These are phyloP conservation scores for Colletotrichum sansevieriae DNA, from an alignment of 2,329 filamentous ascomycete species.

Conservation along the genomic window DNA sequence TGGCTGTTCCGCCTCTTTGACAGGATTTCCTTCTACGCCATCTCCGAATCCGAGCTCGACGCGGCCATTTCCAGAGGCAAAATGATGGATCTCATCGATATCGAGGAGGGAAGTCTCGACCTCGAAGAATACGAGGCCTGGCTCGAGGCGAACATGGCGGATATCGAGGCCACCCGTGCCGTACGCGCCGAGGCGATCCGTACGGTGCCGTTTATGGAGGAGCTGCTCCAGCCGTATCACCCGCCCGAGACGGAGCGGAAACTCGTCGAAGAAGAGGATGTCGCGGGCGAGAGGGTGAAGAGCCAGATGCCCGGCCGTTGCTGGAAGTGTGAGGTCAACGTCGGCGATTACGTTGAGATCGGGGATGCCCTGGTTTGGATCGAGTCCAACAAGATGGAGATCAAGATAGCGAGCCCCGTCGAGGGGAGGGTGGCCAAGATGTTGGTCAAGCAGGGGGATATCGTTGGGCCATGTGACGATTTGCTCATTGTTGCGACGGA, in stretches of 20 bases:
- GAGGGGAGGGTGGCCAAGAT: slow-evolving; percentile 46
- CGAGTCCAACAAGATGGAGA: slow-evolving; percentile 56
- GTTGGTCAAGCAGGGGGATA: slow-evolving; percentile 47
- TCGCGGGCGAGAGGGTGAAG: slow-evolving; percentile 46
- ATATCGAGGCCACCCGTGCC: slow-evolving; percentile 43
- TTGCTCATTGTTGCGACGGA: slow-evolving; percentile 45
- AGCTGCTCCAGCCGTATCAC: slow-evolving; percentile 47
- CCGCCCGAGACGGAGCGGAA: slow-evolving; percentile 34
- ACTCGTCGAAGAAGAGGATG: neutral
- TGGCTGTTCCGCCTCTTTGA: slow-evolving; percentile 52
- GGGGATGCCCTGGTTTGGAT: slow-evolving; percentile 51
- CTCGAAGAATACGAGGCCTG: slow-evolving; percentile 50
- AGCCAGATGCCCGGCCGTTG: slow-evolving; percentile 52
- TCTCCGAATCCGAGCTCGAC: slow-evolving; percentile 49
- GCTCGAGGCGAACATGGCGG: slow-evolving; percentile 47
- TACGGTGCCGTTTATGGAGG: slow-evolving; percentile 47
- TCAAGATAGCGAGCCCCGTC: slow-evolving; percentile 50
- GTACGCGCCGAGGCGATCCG: slow-evolving; percentile 47
- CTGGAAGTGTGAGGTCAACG: slow-evolving; percentile 49
- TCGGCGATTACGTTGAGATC: slow-evolving; percentile 45
- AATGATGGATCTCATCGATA: slow-evolving; percentile 45
- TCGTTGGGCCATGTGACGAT: slow-evolving; percentile 49
- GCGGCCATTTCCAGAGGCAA: slow-evolving; percentile 36
- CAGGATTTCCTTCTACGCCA: slow-evolving; percentile 50
- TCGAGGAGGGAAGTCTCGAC: slow-evolving; percentile 48